Percentiles rank a stretch among this genome's conserved stretches.
phyloP scores from a whole-genome alignment of 2,329 filamentous ascomycete genomes.

The Ophiocordyceps robertsii region DNA sequence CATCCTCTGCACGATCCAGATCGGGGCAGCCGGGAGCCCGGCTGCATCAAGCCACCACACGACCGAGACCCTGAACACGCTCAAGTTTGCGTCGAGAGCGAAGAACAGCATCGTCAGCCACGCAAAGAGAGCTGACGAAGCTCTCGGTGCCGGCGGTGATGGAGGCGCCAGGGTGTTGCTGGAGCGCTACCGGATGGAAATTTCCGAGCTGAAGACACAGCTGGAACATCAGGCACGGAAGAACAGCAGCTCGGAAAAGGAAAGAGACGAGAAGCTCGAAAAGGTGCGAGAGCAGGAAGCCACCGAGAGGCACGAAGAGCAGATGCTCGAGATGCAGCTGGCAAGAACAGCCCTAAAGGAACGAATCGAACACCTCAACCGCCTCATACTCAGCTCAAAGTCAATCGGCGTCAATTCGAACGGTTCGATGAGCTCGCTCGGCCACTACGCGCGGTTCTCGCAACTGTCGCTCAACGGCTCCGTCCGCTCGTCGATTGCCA shows the following conservation, averaged over 20 bases:
- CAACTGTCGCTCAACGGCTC: slow-evolving; percentile 42
- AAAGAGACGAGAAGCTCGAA: slow-evolving; percentile 57
- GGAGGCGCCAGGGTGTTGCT: slow-evolving; percentile 75
- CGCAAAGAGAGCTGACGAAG: slow-evolving; percentile 88
- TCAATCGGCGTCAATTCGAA: slow-evolving; percentile 83
- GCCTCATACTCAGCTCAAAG: slow-evolving; percentile 88
- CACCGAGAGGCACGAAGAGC: slow-evolving; percentile 81
- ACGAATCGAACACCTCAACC: slow-evolving; percentile 91
- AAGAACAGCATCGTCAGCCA: slow-evolving; percentile 98
- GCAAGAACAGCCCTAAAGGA: slow-evolving; percentile 93
- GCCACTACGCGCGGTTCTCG: slow-evolving; percentile 48
- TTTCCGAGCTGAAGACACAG: slow-evolving; percentile 65
- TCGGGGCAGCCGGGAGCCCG: slow-evolving; percentile 61
- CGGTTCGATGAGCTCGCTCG: slow-evolving; percentile 55
- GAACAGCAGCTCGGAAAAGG: slow-evolving; percentile 44
- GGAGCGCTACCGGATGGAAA: slow-evolving; percentile 89
- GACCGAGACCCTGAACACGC: slow-evolving; percentile 81
- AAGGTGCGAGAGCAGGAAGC: slow-evolving; percentile 65
- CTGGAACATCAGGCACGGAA: slow-evolving; percentile 72
- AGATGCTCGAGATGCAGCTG: slow-evolving; percentile 97
- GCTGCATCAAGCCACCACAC: slow-evolving; percentile 64
- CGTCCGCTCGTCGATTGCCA: slow-evolving; percentile 55
- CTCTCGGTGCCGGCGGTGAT: slow-evolving; percentile 66
- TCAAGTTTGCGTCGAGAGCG: slow-evolving; percentile 91
- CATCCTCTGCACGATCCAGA: slow-evolving; percentile 92